phyloP scores from a whole-genome alignment of 2,329 filamentous ascomycete genomes.

The Drechslerella stenobrocha region DNA sequence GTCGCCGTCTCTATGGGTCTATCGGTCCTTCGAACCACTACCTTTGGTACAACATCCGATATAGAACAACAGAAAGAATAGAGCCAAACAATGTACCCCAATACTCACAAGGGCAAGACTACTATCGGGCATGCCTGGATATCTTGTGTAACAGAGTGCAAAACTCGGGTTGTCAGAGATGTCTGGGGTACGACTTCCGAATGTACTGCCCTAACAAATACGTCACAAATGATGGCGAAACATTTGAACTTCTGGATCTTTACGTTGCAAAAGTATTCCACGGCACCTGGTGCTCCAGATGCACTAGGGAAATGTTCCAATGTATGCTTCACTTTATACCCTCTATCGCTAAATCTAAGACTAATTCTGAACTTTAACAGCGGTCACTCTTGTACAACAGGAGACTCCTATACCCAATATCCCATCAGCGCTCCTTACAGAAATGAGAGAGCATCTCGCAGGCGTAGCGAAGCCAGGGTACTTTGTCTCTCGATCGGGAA shows the following conservation, averaged over 20 bases:
- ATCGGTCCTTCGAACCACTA: constrained; percentile 30
- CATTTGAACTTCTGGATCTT: constrained; percentile 25
- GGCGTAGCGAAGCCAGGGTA: constrained; percentile 21
- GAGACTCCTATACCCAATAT: constrained; percentile 16
- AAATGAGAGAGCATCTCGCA: constrained; percentile 16
- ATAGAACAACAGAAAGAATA: constrained; percentile 2
- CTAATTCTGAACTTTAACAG: constrained; percentile 12
- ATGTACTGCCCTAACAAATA: constrained; percentile 9
- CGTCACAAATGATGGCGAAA: constrained; percentile 27
- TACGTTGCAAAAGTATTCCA: constrained; percentile 20
- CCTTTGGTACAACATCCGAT: constrained; percentile 29
- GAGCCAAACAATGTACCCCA: background rate
- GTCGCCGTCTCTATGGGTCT: constrained; percentile 25
- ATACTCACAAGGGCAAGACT: constrained; percentile 10
- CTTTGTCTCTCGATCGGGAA: constrained; percentile 23
- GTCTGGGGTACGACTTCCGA: constrained; percentile 11
- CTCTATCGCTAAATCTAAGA: background rate
- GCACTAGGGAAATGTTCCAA: constrained; percentile 28
- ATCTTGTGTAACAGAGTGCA: constrained; percentile 29
- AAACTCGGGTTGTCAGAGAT: constrained; percentile 19
- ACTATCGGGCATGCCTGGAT: constrained; percentile 31
- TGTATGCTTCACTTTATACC: constrained; percentile 6
- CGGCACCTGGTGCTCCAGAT: constrained; percentile 38
- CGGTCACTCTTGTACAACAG: constrained; percentile 19
- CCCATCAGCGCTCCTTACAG: constrained; percentile 16